Base-by-base conservation (phyloP, 2,329 filamentous ascomycete species). In the Fusarium sp. region DNA sequence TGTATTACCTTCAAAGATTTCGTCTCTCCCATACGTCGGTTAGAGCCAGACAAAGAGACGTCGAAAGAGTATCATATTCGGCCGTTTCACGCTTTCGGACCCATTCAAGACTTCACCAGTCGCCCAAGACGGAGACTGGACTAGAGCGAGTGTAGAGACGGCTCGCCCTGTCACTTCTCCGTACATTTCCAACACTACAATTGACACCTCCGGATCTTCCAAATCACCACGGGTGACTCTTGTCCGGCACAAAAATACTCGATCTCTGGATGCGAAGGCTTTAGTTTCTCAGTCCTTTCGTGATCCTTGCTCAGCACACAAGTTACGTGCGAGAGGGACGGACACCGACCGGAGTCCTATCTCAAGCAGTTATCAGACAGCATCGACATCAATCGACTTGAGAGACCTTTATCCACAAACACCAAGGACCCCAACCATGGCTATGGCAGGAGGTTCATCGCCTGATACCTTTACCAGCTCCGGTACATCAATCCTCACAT, bases 401-500 rank as follows among this genome's bases (percentile, higher is more conserved):
- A 20, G 27, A 46, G 25, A 11, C 4, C 27, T 46, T 29, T 14
- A 27, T n/a, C 27, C 6, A 23, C 14, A 23, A 31, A 6, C 49
- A 18, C 18, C 9, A 16, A 34, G n/a, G 13, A 9, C 20, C 20
- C 25, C 42, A 34, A 49, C 14, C 33, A 73, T 73, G 70, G 6
- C 62, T 14, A 58, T 62, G 27, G 20, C 62, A 23, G 40, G 27
- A 14, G 49, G 55, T 18, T 62, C 63, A 23, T 57, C 57, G 16
- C 25, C 64, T 3, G 62, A 67, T 10, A 62, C 50, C n/a, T 29
- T 62, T 13, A 36, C 55, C n/a, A 58, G 53, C 27, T 64, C 62
- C 10, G 59, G 42, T 13, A 63, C 70, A 44, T 65, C 64, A 40
- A 53, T 42, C 31, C 67, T 62, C 27, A 64, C 65, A 51, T 65